Evolutionary conservation across 306 rosid genomes (phyloP), one percentile per base, ranked within the genome.

Genomic region (Medicago arabica): DNA sequence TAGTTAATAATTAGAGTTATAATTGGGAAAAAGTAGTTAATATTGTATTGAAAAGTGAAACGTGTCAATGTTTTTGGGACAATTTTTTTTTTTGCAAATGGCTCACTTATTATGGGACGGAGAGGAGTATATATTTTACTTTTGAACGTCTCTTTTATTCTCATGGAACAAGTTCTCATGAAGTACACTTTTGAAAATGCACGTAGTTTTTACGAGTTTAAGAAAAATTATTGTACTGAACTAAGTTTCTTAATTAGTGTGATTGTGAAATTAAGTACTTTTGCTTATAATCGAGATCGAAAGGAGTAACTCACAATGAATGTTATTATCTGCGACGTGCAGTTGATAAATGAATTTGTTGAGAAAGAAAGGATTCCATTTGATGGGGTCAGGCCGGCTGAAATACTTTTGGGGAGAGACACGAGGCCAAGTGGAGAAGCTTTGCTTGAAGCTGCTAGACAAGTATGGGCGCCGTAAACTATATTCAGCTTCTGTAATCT

Each of bases 341-440:
- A 87, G 89, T 70, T 89, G 82, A 85, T 92, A 28, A 62, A 74
- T 53, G 96, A 88, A 39, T 94, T 94, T 77, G 88, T 80, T 40
- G 79, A 79, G 82, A 86, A 85, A 57, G 90, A 95, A 78, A 77
- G 69, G 63, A 89, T 95, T 72, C 44, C 71, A 7, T 72, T 89
- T 44, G 76, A 83, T 76, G 91, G 90, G 55, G 82, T 59, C 7
- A 78, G 71, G 39, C 69, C 76, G 1, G 89, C 86, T 7, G 84
- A 86, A 80, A 69, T 95, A 65, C 84, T 95, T 77, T 53, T 92
- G 75, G 98, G 92, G 65, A 86, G 98, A 84, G 98, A 95, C 88
- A 95, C 98, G 0, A 90, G 98, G 72, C 97, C 97, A 2, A 92
- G 98, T 64, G 98, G 98, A 14, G 86, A 69, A 31, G 84, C 82